phyloP scores from a whole-genome alignment of 768 basidiomycete genomes.

The Amanita fuliginea region DNA sequence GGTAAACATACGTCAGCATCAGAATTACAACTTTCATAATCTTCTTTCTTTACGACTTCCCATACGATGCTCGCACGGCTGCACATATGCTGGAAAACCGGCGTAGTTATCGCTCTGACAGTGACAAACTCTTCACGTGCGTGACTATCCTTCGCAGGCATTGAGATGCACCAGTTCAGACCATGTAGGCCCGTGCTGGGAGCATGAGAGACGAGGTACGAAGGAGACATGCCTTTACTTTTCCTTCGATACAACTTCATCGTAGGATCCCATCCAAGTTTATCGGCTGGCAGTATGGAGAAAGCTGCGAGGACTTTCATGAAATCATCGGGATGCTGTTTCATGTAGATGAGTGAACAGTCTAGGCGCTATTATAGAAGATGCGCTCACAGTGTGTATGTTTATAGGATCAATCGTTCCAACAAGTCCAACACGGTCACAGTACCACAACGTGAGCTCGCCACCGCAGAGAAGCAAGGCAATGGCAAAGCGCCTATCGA shows the following conservation, averaged over 20 bases:
- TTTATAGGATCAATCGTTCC: constrained; percentile 7
- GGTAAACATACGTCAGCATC: not conserved
- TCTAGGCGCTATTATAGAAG: no score
- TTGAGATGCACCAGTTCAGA: not conserved
- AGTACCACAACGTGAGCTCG: constrained; percentile 5
- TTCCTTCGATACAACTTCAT: not conserved
- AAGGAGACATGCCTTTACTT: not conserved
- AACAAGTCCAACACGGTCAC: constrained; percentile 8
- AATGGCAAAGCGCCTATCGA: constrained; percentile 7
- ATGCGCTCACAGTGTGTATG: constrained; percentile 5
- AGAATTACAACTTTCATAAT: not conserved
- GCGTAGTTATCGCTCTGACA: not conserved
- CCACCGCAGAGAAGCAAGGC: constrained; percentile 2
- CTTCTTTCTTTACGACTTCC: not conserved
- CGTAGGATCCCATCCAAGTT: not conserved
- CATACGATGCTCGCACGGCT: not conserved
- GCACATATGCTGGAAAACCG: not conserved
- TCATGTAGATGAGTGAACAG: not conserved
- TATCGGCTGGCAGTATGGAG: not conserved
- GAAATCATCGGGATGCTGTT: not conserved
- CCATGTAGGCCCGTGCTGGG: no score
- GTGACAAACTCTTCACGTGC: not conserved
- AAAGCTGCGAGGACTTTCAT: not conserved
- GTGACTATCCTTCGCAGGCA: not conserved
- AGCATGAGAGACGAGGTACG: not conserved